phyloP scores from a whole-genome alignment of 306 rosid species.

The Vigna nakashimae region DNA sequence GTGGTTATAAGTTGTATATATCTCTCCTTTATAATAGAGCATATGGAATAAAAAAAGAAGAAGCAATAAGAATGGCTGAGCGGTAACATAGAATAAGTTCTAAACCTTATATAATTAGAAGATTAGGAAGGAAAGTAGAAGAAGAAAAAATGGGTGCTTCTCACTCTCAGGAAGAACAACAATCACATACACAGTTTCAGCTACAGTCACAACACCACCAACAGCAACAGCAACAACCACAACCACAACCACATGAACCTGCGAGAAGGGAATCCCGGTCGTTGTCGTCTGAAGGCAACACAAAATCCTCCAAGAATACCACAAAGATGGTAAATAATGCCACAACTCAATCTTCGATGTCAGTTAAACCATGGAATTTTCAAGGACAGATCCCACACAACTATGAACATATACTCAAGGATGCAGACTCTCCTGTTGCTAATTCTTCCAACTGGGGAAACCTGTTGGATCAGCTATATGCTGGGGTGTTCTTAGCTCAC shows the following conservation, averaged over 20 bases:
- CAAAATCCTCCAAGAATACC: conserved; percentile 2
- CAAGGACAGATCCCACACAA: conserved; percentile 22
- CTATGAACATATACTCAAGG: conserved; percentile 43
- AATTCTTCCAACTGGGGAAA: conserved; percentile 39
- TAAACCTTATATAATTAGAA: not conserved
- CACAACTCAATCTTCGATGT: conserved; percentile 5
- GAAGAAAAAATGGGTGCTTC: conserved; percentile 49
- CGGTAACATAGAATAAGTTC: not conserved
- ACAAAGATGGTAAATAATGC: not conserved
- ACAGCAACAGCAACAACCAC: not conserved
- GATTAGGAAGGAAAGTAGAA: not conserved
- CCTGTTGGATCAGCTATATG: conserved; percentile 38
- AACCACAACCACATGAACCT: not conserved
- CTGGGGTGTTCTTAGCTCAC: conserved; percentile 46
- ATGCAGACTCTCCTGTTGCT: conserved; percentile 44
- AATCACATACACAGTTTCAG: not conserved
- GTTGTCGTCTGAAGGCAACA: conserved; percentile 10
- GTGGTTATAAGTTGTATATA: too few relatives aligned
- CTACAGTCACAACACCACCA: too few relatives aligned
- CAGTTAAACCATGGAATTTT: conserved; percentile 21
- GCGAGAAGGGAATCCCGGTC: conserved; percentile 28
- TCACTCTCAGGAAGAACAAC: conserved; percentile 16
- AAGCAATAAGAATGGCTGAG: not conserved
- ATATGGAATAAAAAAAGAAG: not conserved
- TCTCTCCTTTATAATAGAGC: too few relatives aligned